Conservation (phyloP, 179 eudicot species). For the Heliamphora pulchella region DNA sequence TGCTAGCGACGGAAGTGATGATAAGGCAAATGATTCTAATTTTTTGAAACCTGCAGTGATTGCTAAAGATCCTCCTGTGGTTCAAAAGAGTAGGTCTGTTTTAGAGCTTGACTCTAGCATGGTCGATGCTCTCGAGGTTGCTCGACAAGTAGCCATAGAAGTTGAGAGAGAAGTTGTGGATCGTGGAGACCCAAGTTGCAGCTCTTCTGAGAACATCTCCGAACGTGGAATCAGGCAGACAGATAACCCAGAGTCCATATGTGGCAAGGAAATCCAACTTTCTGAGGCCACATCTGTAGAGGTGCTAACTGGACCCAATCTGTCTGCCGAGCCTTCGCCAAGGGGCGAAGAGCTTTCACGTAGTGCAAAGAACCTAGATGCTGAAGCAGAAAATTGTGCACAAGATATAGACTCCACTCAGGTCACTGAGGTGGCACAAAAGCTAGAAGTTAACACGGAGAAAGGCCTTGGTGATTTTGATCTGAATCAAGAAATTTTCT, state of each 20-base stretch:
- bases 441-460: constrained; percentile 26
- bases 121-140: constrained; percentile 79
- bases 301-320: constrained; percentile 23
- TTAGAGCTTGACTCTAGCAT: constrained; percentile 60
- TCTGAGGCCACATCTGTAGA: constrained; percentile 28
- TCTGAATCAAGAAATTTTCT: constrained; percentile 62
- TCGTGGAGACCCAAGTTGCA: constrained; percentile 51
- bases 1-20: constrained; percentile 29
- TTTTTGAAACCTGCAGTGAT: constrained; percentile 27
- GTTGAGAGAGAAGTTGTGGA: constrained; percentile 48
- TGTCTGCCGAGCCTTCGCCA: constrained; percentile 25
- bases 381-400: constrained; percentile 25
- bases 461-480: constrained; percentile 48
- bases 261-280: constrained; percentile 27
- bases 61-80: constrained; percentile 24
- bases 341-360: constrained; percentile 19
- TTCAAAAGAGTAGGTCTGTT: constrained; percentile 39
- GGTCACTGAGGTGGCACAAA: constrained; percentile 39
- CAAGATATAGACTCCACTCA: constrained; percentile 43
- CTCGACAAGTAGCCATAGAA: constrained; percentile 82
- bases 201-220: constrained; percentile 44
- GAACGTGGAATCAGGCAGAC: constrained; percentile 20
- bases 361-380: constrained; percentile 25
- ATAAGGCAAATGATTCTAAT: constrained; percentile 27
- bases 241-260: constrained; percentile 37